Conservation (phyloP, 2,329 filamentous ascomycete species). For the Clonostachys sp. region DNA sequence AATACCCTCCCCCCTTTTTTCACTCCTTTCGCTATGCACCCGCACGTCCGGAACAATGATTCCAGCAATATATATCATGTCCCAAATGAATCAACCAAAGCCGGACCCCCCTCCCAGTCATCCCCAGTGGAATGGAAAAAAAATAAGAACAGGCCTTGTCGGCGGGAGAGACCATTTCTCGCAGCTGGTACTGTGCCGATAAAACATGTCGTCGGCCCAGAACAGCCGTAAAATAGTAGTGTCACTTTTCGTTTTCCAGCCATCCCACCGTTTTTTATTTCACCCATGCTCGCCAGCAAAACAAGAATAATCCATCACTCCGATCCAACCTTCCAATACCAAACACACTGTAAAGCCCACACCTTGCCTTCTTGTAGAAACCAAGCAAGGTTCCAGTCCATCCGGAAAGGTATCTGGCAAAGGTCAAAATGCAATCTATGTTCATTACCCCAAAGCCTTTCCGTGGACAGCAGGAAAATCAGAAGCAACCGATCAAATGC, state of each 20-base stretch:
- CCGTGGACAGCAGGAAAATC: not conserved
- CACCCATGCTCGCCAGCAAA: not conserved
- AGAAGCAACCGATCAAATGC: too few species aligned
- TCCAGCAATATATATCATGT: conserved; percentile 4
- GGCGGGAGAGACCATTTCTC: conserved; percentile 14
- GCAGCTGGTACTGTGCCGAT: conserved; percentile 6
- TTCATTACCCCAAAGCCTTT: conserved; percentile 2
- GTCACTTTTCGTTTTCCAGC: conserved; percentile 32
- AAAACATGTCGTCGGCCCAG: conserved; percentile 16
- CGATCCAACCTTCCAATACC: not conserved
- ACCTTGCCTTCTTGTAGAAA: not conserved
- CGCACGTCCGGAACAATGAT: conserved; percentile 2
- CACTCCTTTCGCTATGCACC: conserved; percentile 4
- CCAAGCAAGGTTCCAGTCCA: conserved; percentile 4
- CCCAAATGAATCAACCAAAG: not conserved
- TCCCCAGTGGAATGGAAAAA: conserved; percentile 2
- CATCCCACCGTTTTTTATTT: conserved; percentile 8
- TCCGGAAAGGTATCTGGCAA: not conserved
- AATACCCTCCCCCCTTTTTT: not conserved
- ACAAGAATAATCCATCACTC: not conserved
- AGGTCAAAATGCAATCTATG: not conserved
- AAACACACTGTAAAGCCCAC: not conserved
- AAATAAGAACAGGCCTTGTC: conserved; percentile 2
- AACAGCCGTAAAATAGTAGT: conserved; percentile 28
- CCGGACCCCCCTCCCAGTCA: not conserved